Conservation (phyloP, 768 basidiomycete species). For the Mycena capillaripes region DNA sequence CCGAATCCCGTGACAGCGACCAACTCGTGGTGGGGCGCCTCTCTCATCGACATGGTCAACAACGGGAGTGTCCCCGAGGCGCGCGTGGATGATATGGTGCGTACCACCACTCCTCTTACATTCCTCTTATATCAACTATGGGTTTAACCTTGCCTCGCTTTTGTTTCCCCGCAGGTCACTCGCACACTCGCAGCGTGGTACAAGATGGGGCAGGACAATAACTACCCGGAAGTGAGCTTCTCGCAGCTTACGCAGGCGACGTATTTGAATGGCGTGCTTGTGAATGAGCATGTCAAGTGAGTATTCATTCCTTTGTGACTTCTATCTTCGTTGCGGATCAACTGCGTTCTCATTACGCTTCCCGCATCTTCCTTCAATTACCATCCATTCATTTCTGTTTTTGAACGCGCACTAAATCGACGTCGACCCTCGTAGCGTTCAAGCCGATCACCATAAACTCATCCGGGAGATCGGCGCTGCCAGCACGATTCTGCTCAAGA, state of each 20-base stretch:
- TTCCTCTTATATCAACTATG: too few species aligned
- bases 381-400: too few species aligned
- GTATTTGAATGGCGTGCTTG: neutral
- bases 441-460: constrained; percentile 51
- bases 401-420: too few species aligned
- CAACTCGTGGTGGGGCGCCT: constrained; percentile 40
- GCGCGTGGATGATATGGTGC: constrained; percentile 67
- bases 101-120: too few species aligned
- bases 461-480: constrained; percentile 74
- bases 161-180: constrained; percentile 45
- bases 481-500: constrained; percentile 76
- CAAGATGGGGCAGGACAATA: constrained; percentile 39
- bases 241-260: neutral
- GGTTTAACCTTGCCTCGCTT: too few species aligned
- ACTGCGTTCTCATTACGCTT: too few species aligned
- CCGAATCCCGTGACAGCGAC: constrained; percentile 32
- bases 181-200: constrained; percentile 65
- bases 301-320: neutral
- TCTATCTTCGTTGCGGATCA: neutral
- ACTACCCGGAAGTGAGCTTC: constrained; percentile 27
- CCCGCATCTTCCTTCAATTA: too few species aligned
- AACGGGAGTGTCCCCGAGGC: constrained; percentile 62
- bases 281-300: too few species aligned
- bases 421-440: too few species aligned
- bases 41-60: constrained; percentile 54